Conservation (phyloP, 371 early-diverging fungal genomes). For the Mucor racemosus region DNA sequence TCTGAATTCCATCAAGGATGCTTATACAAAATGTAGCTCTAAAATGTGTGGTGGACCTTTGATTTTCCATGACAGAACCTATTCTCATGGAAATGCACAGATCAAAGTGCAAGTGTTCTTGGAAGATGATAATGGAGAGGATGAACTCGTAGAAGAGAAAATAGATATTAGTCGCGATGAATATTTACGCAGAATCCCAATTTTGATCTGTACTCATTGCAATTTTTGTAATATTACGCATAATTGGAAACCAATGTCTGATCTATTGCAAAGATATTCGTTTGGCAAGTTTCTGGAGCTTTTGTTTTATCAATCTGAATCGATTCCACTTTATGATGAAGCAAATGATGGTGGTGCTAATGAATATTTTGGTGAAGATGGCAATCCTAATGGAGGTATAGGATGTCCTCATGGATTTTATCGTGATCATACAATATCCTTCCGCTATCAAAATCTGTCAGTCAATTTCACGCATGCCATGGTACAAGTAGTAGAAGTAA, state of each 20-base stretch:
- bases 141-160: conserved; percentile 26
- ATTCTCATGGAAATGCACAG: conserved; percentile 80
- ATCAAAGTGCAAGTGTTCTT: conserved; percentile 66
- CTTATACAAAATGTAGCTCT: conserved; percentile 65
- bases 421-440: conserved; percentile 79
- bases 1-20: conserved; percentile 77
- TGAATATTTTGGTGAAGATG: conserved; percentile 1
- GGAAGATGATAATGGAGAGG: conserved; percentile 22
- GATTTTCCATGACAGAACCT: conserved; percentile 80
- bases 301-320: conserved; percentile 74
- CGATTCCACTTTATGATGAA: conserved; percentile 27
- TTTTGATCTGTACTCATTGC: conserved; percentile 89
- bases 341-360: neutral
- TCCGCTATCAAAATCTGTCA: conserved; percentile 71
- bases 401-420: conserved; percentile 85
- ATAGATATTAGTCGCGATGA: conserved; percentile 32
- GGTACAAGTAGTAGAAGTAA: conserved; percentile 80
- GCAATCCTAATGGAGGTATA: neutral
- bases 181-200: conserved; percentile 34
- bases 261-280: conserved; percentile 88
- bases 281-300: conserved; percentile 96
- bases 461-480: conserved; percentile 78
- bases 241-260: conserved; percentile 67
- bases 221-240: conserved; percentile 57
- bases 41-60: conserved; percentile 76